Evolutionary conservation across 2,329 filamentous ascomycete genomes (phyloP).

Genomic region (Colletotrichum sp.): DNA sequence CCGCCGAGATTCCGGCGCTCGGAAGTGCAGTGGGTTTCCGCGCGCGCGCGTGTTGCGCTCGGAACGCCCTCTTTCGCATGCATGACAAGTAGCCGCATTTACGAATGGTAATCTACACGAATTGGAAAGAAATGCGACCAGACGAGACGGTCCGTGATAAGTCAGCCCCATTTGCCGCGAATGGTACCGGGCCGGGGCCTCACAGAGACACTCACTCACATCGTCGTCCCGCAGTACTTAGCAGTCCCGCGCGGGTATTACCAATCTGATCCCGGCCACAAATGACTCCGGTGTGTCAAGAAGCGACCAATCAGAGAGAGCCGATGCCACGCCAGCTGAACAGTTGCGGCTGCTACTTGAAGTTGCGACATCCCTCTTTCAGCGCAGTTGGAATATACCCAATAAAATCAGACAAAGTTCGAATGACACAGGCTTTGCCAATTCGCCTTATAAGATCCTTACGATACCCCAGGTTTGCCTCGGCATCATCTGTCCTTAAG

Average conservation of each 20-base stretch:
- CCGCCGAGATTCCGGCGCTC: background rate
- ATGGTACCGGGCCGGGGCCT: background rate
- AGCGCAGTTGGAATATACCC: background rate
- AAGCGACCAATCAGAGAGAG: background rate
- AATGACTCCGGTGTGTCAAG: background rate
- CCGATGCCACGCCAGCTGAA: background rate
- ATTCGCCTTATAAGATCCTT: background rate
- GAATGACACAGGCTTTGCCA: background rate
- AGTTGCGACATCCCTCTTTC: background rate
- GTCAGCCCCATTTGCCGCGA: background rate
- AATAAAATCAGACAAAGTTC: background rate
- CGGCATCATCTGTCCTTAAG: background rate
- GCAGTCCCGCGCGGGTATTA: conserved; percentile 20
- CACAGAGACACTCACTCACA: background rate
- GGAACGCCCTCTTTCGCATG: background rate
- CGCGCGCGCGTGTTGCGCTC: background rate
- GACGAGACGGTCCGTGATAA: background rate
- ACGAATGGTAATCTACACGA: background rate
- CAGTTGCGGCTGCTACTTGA: background rate
- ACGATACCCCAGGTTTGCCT: background rate
- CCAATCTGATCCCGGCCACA: conserved; percentile 13
- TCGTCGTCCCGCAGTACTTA: background rate
- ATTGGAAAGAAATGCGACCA: background rate
- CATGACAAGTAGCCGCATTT: background rate
- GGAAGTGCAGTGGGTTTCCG: background rate